phyloP scores from a whole-genome alignment of 2,329 filamentous ascomycete genomes.

The Aspergillus luchuensis region DNA sequence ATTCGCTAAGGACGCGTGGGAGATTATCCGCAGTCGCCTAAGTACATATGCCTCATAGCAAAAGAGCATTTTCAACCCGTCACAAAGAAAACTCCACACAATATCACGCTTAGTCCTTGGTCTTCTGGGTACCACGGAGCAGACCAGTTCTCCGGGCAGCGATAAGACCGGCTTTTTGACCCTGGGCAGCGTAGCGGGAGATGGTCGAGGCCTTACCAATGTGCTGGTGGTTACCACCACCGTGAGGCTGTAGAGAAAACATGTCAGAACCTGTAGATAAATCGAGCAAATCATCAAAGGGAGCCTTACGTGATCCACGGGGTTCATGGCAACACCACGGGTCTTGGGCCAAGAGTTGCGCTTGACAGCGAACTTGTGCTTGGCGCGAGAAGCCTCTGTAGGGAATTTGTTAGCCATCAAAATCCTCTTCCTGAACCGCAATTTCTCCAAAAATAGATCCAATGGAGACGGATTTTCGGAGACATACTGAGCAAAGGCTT shows the following conservation, averaged over 20 bases:
- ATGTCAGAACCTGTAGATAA: conserved; percentile 17
- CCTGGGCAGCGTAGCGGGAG: conserved; percentile 93
- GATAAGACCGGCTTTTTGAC: conserved; percentile 99
- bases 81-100: conserved; percentile 61
- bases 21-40: conserved; percentile 44
- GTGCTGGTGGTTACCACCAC: conserved; percentile 99
- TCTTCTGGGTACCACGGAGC: conserved; percentile 99
- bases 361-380: conserved; percentile 99
- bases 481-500: conserved; percentile 89
- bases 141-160: conserved; percentile 99
- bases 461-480: not conserved
- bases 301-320: conserved; percentile 81
- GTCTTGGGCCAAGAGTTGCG: conserved; percentile 99
- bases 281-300: not conserved
- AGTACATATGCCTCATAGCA: conserved; percentile 47
- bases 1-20: conserved; percentile 43
- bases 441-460: not conserved
- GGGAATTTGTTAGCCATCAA: conserved; percentile 42
- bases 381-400: conserved; percentile 95
- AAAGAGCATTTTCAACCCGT: conserved; percentile 44
- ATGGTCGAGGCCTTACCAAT: conserved; percentile 99
- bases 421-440: not conserved
- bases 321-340: conserved; percentile 99
- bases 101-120: conserved; percentile 79
- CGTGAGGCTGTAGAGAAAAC: conserved; percentile 64